A percentile compares a stretch with the other conserved stretches of the same genome.
Conservation (phyloP, 2,329 filamentous ascomycete genomes). For the Ceratocystis destructans region DNA sequence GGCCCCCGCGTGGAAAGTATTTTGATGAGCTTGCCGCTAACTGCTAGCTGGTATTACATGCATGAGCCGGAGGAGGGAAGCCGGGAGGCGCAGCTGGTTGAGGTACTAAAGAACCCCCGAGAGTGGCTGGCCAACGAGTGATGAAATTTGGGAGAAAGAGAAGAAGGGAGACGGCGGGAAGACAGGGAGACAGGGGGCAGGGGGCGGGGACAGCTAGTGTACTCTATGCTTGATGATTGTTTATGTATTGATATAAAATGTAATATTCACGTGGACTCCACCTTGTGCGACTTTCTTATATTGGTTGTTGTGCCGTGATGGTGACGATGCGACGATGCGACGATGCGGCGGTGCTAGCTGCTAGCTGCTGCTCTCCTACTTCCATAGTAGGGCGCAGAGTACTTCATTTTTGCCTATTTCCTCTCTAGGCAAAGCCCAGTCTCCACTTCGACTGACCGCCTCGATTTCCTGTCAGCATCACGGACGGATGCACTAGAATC, state of each 20-base stretch:
- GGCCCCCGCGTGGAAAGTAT: constrained; percentile 91
- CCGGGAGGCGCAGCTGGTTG: constrained; percentile 66
- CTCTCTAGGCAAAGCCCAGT: not conserved
- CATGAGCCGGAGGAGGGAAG: constrained; percentile 63
- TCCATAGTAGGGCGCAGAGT: not conserved
- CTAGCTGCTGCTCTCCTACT: too few relatives aligned
- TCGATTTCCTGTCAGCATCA: not conserved
- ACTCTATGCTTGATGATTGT: not conserved
- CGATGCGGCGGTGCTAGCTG: too few relatives aligned
- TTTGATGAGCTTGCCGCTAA: constrained; percentile 88
- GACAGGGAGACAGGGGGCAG: not conserved
- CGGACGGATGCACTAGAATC: not conserved
- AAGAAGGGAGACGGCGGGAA: not conserved
- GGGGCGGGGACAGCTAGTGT: not conserved
- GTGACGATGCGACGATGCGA: too few relatives aligned
- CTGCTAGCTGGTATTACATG: constrained; percentile 94
- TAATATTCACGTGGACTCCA: too few relatives aligned
- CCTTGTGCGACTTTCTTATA: not conserved
- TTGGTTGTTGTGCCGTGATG: not conserved
- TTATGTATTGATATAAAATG: not conserved
- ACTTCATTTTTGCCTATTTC: not conserved
- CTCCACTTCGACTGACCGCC: not conserved
- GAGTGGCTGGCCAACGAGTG: constrained; percentile 46
- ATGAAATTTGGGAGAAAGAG: not conserved
- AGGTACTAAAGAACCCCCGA: constrained; percentile 51